A percentile compares a stretch with the other conserved stretches of the same genome.
Conservation (phyloP, 306 rosid genomes). For the Castanea mollissima region DNA sequence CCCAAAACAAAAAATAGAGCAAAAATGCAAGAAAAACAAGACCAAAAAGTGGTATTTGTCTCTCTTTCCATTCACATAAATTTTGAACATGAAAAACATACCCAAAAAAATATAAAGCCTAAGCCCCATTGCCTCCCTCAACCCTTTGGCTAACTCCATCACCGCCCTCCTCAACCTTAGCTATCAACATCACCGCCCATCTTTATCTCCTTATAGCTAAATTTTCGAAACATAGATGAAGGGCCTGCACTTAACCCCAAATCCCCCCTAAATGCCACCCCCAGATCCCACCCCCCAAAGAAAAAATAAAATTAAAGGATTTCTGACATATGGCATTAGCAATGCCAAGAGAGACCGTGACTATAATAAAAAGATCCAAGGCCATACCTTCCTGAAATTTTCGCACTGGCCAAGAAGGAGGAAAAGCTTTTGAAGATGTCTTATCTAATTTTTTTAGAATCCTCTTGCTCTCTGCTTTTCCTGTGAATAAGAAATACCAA, state of each 20-base stretch:
- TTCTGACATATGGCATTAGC: background rate
- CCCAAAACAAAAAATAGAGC: too few species aligned
- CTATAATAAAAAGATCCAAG: background rate
- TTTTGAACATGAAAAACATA: too few species aligned
- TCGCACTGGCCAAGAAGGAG: conserved; percentile 45
- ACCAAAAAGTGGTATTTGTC: too few species aligned
- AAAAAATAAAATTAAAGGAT: conserved; percentile 5
- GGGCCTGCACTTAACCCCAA: conserved; percentile 53
- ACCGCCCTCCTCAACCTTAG: too few species aligned
- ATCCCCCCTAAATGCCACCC: background rate
- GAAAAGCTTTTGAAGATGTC: conserved; percentile 52
- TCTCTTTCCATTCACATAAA: too few species aligned
- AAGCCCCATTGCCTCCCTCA: too few species aligned
- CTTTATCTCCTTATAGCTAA: conserved; percentile 88
- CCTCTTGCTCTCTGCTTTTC: conserved; percentile 74
- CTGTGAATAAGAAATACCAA: conserved; percentile 77
- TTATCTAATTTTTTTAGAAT: conserved; percentile 44
- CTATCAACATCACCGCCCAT: conserved; percentile 29
- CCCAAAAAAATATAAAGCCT: too few species aligned
- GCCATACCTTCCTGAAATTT: conserved; percentile 83
- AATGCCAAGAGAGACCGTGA: conserved; percentile 18
- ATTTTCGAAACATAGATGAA: conserved; percentile 67
- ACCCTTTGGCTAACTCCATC: too few species aligned
- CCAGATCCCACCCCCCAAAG: conserved; percentile 12
- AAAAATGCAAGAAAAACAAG: too few species aligned